A percentile compares a stretch with the other conserved stretches of the same genome.
Conservation (phyloP, 257 asterid genomes). For the Voacanga thouarsii region DNA sequence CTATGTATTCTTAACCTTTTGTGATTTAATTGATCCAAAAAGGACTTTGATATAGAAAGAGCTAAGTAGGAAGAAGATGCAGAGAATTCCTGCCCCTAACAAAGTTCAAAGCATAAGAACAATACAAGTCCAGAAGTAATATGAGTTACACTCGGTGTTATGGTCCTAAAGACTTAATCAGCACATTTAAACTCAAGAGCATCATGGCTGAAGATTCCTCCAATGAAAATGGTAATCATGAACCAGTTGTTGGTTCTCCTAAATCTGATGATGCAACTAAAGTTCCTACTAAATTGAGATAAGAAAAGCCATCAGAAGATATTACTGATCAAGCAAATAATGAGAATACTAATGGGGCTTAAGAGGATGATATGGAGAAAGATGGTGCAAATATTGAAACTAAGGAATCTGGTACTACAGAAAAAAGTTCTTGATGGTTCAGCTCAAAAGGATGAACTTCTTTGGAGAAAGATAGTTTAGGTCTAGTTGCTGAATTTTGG, state of each 20-base stretch:
- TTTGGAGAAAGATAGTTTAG: too few relatives aligned
- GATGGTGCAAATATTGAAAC: slow-evolving; percentile 32
- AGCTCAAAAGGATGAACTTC: slow-evolving; percentile 39
- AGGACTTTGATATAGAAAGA: too few relatives aligned
- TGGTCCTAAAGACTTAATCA: slow-evolving; percentile 56
- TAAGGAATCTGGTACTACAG: slow-evolving; percentile 36
- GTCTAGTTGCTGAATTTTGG: too few relatives aligned
- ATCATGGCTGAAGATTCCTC: slow-evolving; percentile 39
- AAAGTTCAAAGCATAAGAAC: slow-evolving; percentile 48
- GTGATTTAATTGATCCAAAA: slow-evolving; percentile 45
- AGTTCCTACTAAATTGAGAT: slow-evolving; percentile 31
- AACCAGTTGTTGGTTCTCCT: slow-evolving; percentile 27
- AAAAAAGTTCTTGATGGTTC: slow-evolving; percentile 35
- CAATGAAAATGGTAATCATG: slow-evolving; percentile 39
- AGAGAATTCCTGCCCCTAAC: slow-evolving; percentile 36
- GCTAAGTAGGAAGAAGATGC: slow-evolving; percentile 62
- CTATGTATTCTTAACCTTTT: slow-evolving; percentile 4
- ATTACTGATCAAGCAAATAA: slow-evolving; percentile 9
- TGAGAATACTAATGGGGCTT: slow-evolving; percentile 15
- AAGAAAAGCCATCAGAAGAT: slow-evolving; percentile 29
- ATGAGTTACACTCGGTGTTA: slow-evolving; percentile 38
- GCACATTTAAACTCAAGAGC: slow-evolving; percentile 71
- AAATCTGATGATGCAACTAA: slow-evolving; percentile 32
- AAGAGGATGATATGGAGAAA: slow-evolving; percentile 27
- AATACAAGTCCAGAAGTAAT: slow-evolving; percentile 44